Evolutionary conservation across 306 rosid genomes (phyloP), one percentile per base, ranked within the genome.

Genomic region (Crotalaria pallida): DNA sequence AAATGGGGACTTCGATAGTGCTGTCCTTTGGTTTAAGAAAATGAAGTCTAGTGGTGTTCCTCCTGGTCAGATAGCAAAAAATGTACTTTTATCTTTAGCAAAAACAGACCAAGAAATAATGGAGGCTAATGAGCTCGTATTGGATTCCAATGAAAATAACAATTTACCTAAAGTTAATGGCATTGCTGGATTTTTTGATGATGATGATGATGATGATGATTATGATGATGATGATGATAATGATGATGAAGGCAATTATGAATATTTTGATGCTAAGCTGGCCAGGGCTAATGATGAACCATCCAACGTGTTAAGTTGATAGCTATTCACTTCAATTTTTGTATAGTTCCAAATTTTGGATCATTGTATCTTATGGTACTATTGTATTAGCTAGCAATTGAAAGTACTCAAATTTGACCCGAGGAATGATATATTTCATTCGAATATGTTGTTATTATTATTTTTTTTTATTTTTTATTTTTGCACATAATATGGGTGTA

Each of bases 21-120:
- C 99, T 33, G 91, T 88, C 70, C 64, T 83, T 52, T 94, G 99
- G 97, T 94, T 81, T 68, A 91, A 91, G 79, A 92, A 88, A 80
- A 91, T 94, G 88, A 89, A 81, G 64, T 83, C 84, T 45, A 58
- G 66, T 63, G 92, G 90, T 63, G 48, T 87, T 70, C 77, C 67
- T 67, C 92, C 97, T 12, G 96, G 88, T 77, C 85, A 88, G 81
- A 94, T 91, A 76, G 97, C 96, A 2, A 94, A 86, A 74, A 94
- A 87, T 78, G 73, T 91, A 71, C 86, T 94, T 57, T 76, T 88
- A 36, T 91, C 97, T 78, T 58, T 91, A 82, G 91, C 96, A 10
- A 84, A 70, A 67, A 87, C 96, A 27, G 80, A 76, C 0, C 84
- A 84, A 41, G 96, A 94, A 58, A 86, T 76, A 67, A 63, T 51